Evolutionary conservation across 2,329 filamentous ascomycete species (phyloP).

Genomic region (Ophiostoma montium): DNA sequence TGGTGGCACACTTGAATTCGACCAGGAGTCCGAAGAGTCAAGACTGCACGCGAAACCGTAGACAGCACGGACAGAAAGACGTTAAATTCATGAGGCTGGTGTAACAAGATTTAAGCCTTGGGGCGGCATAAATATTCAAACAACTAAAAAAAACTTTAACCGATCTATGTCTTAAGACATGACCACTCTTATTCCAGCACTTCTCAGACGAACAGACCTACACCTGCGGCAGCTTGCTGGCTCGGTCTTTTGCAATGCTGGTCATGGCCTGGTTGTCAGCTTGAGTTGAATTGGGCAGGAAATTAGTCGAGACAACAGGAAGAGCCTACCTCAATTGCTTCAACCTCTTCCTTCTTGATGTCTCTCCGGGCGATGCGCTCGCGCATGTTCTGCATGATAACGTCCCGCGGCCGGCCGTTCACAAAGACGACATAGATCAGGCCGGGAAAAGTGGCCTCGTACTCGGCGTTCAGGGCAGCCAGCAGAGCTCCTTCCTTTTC

Average conservation of each 20-base stretch:
- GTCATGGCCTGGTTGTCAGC: constrained; percentile 58
- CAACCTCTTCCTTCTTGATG: constrained; percentile 50
- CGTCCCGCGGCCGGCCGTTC: constrained; percentile 58
- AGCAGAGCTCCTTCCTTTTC: constrained; percentile 44
- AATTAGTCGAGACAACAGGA: constrained; percentile 15
- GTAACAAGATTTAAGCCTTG: no score
- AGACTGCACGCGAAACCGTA: no score
- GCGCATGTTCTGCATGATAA: constrained; percentile 74
- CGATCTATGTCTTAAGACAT: neutral
- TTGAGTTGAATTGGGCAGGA: neutral
- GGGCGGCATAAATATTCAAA: neutral
- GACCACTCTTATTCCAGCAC: no score
- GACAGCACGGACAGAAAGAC: no score
- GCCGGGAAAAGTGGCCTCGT: constrained; percentile 69
- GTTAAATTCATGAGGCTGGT: no score
- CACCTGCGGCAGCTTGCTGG: constrained; percentile 38
- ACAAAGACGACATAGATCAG: constrained; percentile 87
- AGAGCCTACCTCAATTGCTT: constrained; percentile 54
- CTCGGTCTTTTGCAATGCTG: constrained; percentile 73
- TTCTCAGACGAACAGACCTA: no score
- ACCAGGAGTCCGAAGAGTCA: no score
- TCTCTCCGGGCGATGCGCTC: constrained; percentile 55
- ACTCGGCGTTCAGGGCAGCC: constrained; percentile 54
- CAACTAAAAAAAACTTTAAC: neutral
- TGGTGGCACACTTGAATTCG: no score